phyloP scores from a whole-genome alignment of 1,139 yeast genomes.

The Sugiyamaella xylanicola region DNA sequence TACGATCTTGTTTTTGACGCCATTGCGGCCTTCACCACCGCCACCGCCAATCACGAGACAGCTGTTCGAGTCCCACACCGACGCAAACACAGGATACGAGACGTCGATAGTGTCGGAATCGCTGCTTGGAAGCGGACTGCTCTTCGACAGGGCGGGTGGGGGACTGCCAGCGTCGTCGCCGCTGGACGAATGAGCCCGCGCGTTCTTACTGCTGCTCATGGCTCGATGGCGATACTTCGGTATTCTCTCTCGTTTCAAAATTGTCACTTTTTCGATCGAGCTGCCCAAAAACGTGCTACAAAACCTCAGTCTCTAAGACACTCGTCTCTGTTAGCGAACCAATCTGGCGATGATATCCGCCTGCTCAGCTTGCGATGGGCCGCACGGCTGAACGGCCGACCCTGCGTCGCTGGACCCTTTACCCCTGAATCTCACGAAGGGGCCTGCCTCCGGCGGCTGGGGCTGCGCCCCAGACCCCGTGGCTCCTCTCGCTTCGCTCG shows the following conservation, averaged over 20 bases:
- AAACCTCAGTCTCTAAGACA: too few species aligned
- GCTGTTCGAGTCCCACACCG: constrained; percentile 64
- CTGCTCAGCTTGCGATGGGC: background rate
- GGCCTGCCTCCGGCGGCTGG: background rate
- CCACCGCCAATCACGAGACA: constrained; percentile 84
- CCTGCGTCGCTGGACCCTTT: too few species aligned
- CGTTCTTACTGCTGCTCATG: background rate
- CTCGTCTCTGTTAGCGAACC: too few species aligned
- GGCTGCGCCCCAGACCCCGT: background rate
- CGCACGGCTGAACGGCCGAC: background rate
- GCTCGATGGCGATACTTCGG: background rate
- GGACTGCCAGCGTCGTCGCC: background rate
- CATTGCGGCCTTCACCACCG: constrained; percentile 91
- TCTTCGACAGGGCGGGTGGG: background rate
- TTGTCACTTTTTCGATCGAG: too few species aligned
- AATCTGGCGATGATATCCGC: too few species aligned
- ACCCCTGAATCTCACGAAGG: background rate
- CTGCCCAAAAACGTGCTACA: too few species aligned
- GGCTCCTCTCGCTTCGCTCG: background rate
- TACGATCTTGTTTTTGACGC: constrained; percentile 75
- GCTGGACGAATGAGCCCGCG: background rate
- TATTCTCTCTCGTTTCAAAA: background rate
- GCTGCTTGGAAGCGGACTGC: background rate
- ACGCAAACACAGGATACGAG: constrained; percentile 82
- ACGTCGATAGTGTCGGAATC: constrained; percentile 45